Evolutionary conservation across 225 moss, liverwort and hornwort species (phyloP).

Genomic region (Asterella californica): DNA sequence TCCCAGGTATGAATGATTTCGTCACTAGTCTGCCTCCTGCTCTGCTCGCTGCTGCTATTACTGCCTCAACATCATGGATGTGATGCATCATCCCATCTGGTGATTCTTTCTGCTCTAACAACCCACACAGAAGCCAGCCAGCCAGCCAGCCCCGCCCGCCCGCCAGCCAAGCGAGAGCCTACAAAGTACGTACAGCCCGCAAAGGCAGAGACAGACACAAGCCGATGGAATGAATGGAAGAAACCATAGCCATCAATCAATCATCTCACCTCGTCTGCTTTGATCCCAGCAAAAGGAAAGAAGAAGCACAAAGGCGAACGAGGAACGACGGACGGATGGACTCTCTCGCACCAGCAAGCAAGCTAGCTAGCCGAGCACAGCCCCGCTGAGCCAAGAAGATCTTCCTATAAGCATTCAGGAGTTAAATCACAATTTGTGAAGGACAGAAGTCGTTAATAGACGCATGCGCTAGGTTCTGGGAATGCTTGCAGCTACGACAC

Average conservation of each 20-base stretch:
- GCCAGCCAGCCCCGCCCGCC: neutral
- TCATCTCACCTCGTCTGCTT: neutral
- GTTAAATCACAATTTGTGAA: neutral
- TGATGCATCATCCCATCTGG: neutral
- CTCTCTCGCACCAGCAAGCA: neutral
- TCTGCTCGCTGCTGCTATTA: neutral
- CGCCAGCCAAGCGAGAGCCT: neutral
- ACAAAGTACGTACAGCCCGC: neutral
- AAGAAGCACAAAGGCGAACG: neutral
- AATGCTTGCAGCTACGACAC: neutral
- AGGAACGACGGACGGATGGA: neutral
- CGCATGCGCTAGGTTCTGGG: slow-evolving; percentile 2
- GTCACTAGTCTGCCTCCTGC: neutral
- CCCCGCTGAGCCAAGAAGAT: slow-evolving; percentile 4
- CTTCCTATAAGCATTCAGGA: neutral
- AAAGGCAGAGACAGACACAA: neutral
- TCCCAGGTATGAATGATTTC: slow-evolving; percentile 16
- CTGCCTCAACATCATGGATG: slow-evolving; percentile 3
- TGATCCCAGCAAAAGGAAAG: neutral
- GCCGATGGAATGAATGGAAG: neutral
- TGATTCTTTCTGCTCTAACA: slow-evolving; percentile 5
- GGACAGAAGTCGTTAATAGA: slow-evolving; percentile 9
- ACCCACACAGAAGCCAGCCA: neutral
- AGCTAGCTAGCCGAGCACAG: neutral
- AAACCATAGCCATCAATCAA: neutral